Evolutionary conservation across 371 early-diverging fungal species (phyloP), one percentile per base, ranked within the genome.

Genomic region (Mortierella sp.): DNA sequence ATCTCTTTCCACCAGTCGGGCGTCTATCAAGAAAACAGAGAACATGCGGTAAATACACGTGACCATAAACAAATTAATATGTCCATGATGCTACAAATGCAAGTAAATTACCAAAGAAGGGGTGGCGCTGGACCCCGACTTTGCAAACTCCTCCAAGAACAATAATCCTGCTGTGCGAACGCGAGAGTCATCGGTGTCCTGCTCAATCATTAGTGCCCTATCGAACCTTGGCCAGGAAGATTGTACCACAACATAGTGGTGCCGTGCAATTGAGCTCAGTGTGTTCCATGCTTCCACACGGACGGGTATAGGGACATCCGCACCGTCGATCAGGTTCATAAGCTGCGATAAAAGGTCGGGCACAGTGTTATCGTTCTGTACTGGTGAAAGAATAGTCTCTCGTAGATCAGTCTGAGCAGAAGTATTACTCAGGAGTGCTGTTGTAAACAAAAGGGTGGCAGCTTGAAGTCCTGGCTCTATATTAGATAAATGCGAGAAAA

Each of bases 1-100:
- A 90, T 79, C 3, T 77, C 72, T 7, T 79, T 78, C 94, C 94
- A 95, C 91, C 92, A 94, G 0, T 81, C 77, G 11, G 82, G 58
- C 13, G 73, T 54, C 87, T 86, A 77, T 9, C n/a, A 54, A 38
- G 6, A 19, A 31, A 6, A 57, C 55, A 79, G 55, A 34, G 11
- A 44, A 31, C 6, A 3, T 21, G 52, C 4, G 34, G 10, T 76
- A 6, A 72, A 34, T 45, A 34, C 1, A 52, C 21, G 4, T 24
- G 34, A 6, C 21, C 21, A 21, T 9, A 24, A 38, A 24, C 21
- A 21, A 42, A 50, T 14, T 14, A 11, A 21, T 28, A 6, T n/a
- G 52, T 16, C n/a, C 58, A 42, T 47, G 13, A 42, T 5, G 24
- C 21, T 60, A 14, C 42, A 31, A 31, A 34, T 4, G 21, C 52